These are phyloP conservation scores for Cotoneaster glaucophyllus DNA, from an alignment of 306 rosid species.

Conservation along the genomic window DNA sequence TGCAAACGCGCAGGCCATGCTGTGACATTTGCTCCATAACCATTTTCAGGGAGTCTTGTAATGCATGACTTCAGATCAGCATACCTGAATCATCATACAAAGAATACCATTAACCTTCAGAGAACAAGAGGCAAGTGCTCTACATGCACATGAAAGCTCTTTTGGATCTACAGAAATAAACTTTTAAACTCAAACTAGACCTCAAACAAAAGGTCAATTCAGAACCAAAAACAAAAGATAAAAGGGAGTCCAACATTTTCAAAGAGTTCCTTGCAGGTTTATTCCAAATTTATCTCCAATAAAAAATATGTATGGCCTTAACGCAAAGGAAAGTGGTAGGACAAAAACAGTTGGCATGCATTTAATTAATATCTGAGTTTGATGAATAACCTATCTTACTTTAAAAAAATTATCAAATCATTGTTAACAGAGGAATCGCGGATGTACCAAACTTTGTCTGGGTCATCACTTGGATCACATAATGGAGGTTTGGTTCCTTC, in stretches of 20 bases:
- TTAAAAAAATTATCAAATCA: slow-evolving; percentile 5
- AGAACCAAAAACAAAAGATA: background rate
- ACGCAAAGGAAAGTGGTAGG: background rate
- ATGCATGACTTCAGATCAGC: slow-evolving; percentile 79
- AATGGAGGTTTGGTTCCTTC: slow-evolving; percentile 73
- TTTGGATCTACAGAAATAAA: background rate
- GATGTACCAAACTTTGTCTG: slow-evolving; percentile 74
- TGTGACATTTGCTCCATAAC: slow-evolving; percentile 55
- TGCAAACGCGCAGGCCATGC: slow-evolving; percentile 80
- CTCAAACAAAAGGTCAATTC: background rate
- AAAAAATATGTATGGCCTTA: background rate
- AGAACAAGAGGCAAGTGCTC: background rate
- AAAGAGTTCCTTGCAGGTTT: background rate
- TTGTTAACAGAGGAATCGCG: background rate
- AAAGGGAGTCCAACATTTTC: background rate
- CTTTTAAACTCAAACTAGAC: background rate
- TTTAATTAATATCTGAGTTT: background rate
- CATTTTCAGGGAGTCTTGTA: slow-evolving; percentile 65
- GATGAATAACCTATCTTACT: slow-evolving; percentile 2
- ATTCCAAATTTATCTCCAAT: background rate
- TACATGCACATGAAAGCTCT: background rate
- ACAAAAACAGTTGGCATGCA: background rate
- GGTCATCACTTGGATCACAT: slow-evolving; percentile 74
- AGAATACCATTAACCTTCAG: slow-evolving; percentile 15
- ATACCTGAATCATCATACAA: slow-evolving; percentile 51